Base-by-base conservation (phyloP, 2,329 filamentous ascomycete genomes). In the Alternaria dauci region DNA sequence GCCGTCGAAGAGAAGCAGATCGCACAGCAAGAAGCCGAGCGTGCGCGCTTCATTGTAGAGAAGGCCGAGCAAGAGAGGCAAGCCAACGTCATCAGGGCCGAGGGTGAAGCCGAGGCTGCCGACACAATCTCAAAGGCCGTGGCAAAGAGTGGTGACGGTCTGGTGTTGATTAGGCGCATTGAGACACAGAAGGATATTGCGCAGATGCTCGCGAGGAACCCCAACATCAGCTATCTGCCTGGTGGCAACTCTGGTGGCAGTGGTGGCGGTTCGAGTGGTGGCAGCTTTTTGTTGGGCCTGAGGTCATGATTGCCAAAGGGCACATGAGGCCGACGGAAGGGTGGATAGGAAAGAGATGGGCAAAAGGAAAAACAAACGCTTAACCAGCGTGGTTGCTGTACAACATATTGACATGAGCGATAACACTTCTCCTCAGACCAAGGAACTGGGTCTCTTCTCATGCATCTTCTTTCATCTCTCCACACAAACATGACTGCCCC, bases 1-100 rank as follows among this genome's bases (percentile, higher is more conserved):
- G 95, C 95, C 68, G 95, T 99, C 75, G 95, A 99, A 85, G 95
- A 99, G 88, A 99, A 99, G 89, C 95, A 99, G 86, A 99, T 99
- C 80, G 95, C 95, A 57, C 95, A 99, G 84, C 95, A 99, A 83
- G 95, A 99, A 78, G 95, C 95, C 66, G 95, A 99, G 86, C 88
- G 95, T 68, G 95, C 95, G 50, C 88, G 95, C 69, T 99, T 99
- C 85, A 96, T 99, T 71, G 95, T 99, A 79, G 95, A 99, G 87
- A 93, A 93, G 80, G 95, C 95, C 62, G 95, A 99, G 87, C 95
- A 99, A 85, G 95, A 99, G 85, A 88, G 95, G 74, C 95, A 99
- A 84, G 95, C 95, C 72, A 98, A 95, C 83, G 95, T 99, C 75
- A 99, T 99, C 81, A 89, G 95, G 58, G 95, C 95, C 53, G 95